Percentiles rank a stretch among this genome's conserved stretches.
Conservation (phyloP, 2,329 filamentous ascomycete species). For the Epicoccum nigrum region DNA sequence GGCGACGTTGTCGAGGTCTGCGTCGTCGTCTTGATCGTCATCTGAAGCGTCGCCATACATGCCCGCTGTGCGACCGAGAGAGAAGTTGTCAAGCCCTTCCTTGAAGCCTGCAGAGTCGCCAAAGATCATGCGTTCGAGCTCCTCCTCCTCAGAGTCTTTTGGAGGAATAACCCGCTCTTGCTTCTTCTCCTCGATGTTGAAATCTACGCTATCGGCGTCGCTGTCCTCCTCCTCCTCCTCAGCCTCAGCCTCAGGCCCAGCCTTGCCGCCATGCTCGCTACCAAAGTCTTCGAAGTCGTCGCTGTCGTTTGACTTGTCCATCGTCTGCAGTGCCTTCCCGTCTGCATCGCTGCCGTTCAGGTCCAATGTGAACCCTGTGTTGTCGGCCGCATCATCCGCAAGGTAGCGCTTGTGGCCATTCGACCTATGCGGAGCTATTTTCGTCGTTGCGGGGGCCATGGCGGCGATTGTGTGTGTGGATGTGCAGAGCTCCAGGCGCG, state of each 20-base stretch:
- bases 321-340: constrained; percentile 29
- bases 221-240: constrained; percentile 18
- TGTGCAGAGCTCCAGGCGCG: constrained; percentile 1
- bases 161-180: constrained; percentile 51
- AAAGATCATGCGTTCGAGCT: constrained; percentile 86
- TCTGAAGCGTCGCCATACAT: constrained; percentile 41
- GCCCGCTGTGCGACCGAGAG: constrained; percentile 49
- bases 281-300: constrained; percentile 39
- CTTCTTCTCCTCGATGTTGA: constrained; percentile 29
- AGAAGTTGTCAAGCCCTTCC: constrained; percentile 69
- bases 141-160: constrained; percentile 83
- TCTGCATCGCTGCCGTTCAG: constrained; percentile 32
- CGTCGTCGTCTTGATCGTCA: constrained; percentile 55
- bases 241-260: constrained; percentile 8
- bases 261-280: constrained; percentile 16
- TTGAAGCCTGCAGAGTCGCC: constrained; percentile 85
- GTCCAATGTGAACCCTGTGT: constrained; percentile 25
- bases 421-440: constrained; percentile 29
- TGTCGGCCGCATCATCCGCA: constrained; percentile 19
- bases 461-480: constrained; percentile 5
- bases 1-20: constrained; percentile 66
- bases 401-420: constrained; percentile 31
- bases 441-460: constrained; percentile 36
- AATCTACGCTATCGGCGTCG: constrained; percentile 29
- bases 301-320: constrained; percentile 20